Conservation (phyloP, 306 rosid genomes). For the Castanea mollissima region DNA sequence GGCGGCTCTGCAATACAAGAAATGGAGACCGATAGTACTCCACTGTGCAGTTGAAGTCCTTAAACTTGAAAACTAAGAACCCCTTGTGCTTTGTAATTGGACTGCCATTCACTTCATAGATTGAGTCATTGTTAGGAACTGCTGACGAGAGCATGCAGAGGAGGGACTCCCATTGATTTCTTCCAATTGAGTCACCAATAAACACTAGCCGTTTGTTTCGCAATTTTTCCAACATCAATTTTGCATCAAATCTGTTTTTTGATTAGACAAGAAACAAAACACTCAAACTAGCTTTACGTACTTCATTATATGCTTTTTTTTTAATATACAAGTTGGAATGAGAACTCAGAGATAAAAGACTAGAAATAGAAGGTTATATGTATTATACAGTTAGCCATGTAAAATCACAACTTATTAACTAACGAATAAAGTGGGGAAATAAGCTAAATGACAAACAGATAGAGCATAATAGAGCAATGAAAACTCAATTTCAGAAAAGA, state of each 20-base stretch:
- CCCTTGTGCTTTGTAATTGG: conserved; percentile 98
- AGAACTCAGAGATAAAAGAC: not conserved
- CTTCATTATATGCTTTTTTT: not conserved
- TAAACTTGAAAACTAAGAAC: conserved; percentile 71
- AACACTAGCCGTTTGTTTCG: conserved; percentile 66
- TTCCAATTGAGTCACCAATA: conserved; percentile 88
- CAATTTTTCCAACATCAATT: conserved; percentile 64
- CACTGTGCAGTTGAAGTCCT: conserved; percentile 69
- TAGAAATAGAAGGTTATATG: not conserved
- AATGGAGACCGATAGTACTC: conserved; percentile 90
- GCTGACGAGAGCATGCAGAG: conserved; percentile 83
- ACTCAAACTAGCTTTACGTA: not conserved
- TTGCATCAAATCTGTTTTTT: conserved; percentile 67
- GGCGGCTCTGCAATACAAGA: conserved; percentile 72
- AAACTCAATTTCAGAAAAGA: not conserved
- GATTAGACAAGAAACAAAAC: not conserved
- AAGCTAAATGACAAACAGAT: not conserved
- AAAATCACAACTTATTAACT: not conserved
- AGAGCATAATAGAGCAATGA: not conserved
- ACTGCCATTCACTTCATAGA: conserved; percentile 82
- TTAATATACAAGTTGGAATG: not conserved
- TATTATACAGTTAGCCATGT: not conserved
- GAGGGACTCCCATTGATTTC: conserved; percentile 94
- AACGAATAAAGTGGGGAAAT: not conserved
- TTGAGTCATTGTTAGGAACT: conserved; percentile 55